Conservation (phyloP, 1,284 basidiomycete genomes). For the Coniophora puteana region DNA sequence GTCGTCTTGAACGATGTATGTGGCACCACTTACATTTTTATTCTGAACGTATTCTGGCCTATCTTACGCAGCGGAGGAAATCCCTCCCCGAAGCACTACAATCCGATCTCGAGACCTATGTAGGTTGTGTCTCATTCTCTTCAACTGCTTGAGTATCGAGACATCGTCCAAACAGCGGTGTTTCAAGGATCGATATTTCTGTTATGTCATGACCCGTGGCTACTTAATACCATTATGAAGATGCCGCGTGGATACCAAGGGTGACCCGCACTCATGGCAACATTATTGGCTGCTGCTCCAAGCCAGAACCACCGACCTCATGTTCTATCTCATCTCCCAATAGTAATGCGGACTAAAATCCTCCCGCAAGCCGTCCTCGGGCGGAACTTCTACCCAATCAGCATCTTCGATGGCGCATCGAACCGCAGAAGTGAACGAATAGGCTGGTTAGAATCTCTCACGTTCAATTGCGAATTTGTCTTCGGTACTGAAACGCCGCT, state of each 20-base stretch:
- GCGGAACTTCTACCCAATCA: too few relatives aligned
- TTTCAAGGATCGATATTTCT: conserved; percentile 28
- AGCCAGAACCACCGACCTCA: neutral
- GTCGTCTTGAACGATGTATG: conserved; percentile 32
- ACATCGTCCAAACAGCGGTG: conserved; percentile 34
- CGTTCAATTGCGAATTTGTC: neutral
- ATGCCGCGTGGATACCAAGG: conserved; percentile 34
- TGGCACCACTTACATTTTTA: neutral
- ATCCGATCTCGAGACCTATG: conserved; percentile 35
- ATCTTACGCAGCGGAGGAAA: conserved; percentile 28
- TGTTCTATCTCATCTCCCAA: conserved; percentile 15
- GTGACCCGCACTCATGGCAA: conserved; percentile 31
- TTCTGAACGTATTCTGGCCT: neutral
- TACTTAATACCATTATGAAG: conserved; percentile 27
- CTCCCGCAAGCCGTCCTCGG: conserved; percentile 7
- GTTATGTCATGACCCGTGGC: neutral
- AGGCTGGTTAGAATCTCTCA: conserved; percentile 30
- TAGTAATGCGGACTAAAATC: too few relatives aligned
- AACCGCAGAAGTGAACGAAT: conserved; percentile 41
- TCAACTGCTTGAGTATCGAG: conserved; percentile 31
- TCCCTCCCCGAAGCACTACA: conserved; percentile 37
- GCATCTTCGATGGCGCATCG: too few relatives aligned
- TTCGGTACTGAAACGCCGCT: conserved; percentile 29
- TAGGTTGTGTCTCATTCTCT: conserved; percentile 45
- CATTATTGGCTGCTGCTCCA: conserved; percentile 7